phyloP scores from a whole-genome alignment of 257 asterid genomes.

The Nemophila menziesii region DNA sequence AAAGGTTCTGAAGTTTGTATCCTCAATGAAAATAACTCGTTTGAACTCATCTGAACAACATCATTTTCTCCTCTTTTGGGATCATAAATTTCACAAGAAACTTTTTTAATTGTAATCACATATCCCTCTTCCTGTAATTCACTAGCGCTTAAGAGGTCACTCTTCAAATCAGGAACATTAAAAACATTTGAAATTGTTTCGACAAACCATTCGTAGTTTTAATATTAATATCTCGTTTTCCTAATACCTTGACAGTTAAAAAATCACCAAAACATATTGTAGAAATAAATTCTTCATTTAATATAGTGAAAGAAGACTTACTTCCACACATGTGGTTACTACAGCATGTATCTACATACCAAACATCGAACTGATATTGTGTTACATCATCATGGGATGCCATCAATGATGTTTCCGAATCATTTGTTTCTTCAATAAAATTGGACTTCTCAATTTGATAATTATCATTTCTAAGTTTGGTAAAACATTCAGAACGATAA shows the following conservation, averaged over 20 bases:
- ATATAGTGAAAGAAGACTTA: not conserved
- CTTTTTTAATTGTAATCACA: not conserved
- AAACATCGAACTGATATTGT: not conserved
- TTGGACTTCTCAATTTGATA: not conserved
- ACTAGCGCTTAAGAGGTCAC: not conserved
- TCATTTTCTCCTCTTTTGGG: not conserved
- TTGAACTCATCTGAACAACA: not conserved
- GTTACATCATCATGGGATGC: not conserved
- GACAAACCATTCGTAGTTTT: not conserved
- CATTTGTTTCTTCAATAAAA: slow-evolving; percentile 5
- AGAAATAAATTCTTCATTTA: not conserved
- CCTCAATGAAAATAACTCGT: slow-evolving; percentile 1
- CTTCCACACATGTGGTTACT: slow-evolving; percentile 11
- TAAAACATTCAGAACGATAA: slow-evolving; percentile 1
- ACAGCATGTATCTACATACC: slow-evolving; percentile 8
- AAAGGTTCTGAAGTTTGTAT: not conserved
- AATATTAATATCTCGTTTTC: slow-evolving; percentile 3
- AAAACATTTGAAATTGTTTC: slow-evolving; percentile 4
- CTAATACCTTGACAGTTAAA: not conserved
- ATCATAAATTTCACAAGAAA: not conserved
- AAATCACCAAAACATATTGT: not conserved
- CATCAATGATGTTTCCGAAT: slow-evolving; percentile 4
- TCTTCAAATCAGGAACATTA: not conserved
- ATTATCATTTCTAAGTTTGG: not conserved
- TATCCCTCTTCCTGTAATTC: not conserved